phyloP scores from a whole-genome alignment of 2,329 filamentous ascomycete genomes.

The Nakataea oryzae region DNA sequence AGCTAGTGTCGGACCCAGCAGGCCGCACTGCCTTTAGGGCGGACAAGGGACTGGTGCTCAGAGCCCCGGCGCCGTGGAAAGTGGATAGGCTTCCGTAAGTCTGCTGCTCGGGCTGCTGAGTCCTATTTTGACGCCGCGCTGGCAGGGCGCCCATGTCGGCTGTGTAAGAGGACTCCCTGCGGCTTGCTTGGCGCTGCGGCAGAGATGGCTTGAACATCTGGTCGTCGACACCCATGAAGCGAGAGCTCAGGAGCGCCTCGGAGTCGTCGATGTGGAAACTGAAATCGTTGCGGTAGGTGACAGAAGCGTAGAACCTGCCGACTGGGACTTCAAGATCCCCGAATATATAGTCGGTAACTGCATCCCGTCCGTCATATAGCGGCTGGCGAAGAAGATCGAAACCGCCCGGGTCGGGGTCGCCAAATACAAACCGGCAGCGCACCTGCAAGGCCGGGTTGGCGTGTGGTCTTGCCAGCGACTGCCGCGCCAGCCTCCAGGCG shows the following conservation, averaged over 20 bases:
- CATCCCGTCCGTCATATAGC: conserved; percentile 53
- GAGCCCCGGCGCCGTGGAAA: conserved; percentile 68
- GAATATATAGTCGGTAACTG: conserved; percentile 69
- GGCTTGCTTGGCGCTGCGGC: conserved; percentile 37
- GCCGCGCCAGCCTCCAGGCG: conserved; percentile 68
- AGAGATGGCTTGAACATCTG: conserved; percentile 76
- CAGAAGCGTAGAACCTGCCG: conserved; percentile 70
- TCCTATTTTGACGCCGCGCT: conserved; percentile 38
- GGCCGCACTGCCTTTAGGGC: conserved; percentile 61
- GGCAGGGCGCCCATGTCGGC: conserved; percentile 67
- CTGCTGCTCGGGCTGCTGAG: conserved; percentile 49
- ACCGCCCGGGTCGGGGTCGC: conserved; percentile 40
- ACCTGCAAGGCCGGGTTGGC: conserved; percentile 59
- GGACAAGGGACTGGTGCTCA: conserved; percentile 79
- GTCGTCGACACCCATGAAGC: conserved; percentile 87
- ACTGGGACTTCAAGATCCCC: conserved; percentile 78
- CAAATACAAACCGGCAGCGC: conserved; percentile 68
- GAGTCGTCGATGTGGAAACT: conserved; percentile 87
- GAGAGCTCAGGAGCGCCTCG: conserved; percentile 81
- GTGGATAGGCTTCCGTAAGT: conserved; percentile 86
- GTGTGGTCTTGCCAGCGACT: conserved; percentile 56
- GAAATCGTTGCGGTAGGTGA: conserved; percentile 79
- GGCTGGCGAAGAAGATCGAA: conserved; percentile 63
- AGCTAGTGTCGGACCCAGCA: conserved; percentile 51
- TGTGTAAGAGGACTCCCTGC: conserved; percentile 33